A percentile compares a stretch with the other conserved stretches of the same genome.
phyloP scores from a whole-genome alignment of 805 yeast species.

The Maudiozyma pseudohumilis region DNA sequence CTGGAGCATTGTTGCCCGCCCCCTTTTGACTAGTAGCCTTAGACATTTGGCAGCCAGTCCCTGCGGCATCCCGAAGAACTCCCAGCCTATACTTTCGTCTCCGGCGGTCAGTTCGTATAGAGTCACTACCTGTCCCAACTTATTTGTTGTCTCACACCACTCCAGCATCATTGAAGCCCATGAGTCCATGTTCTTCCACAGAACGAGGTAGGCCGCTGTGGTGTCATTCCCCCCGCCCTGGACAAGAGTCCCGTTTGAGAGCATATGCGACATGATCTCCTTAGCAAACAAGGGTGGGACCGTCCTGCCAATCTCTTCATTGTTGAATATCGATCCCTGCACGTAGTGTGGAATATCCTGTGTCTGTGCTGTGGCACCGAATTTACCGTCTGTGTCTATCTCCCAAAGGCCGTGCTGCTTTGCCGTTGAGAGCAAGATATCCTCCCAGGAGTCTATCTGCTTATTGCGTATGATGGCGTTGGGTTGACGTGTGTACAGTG shows the following conservation, averaged over 20 bases:
- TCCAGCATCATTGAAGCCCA: conserved; percentile 57
- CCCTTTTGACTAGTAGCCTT: conserved; percentile 50
- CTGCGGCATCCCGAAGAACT: conserved; percentile 54
- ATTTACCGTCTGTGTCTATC: conserved; percentile 30
- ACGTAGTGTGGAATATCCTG: neutral
- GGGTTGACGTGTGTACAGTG: conserved; percentile 83
- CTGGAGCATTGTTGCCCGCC: conserved; percentile 64
- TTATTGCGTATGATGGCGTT: conserved; percentile 67
- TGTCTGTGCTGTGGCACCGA: no score
- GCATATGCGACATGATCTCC: conserved; percentile 50
- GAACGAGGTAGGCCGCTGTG: conserved; percentile 35
- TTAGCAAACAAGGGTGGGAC: conserved; percentile 45
- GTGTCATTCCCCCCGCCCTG: neutral
- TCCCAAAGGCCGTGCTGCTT: conserved; percentile 46
- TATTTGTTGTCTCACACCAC: conserved; percentile 74
- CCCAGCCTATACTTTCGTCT: conserved; percentile 46
- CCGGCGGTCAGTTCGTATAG: conserved; percentile 68
- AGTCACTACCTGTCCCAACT: conserved; percentile 65
- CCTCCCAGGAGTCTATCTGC: conserved; percentile 72
- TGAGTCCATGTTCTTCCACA: conserved; percentile 60
- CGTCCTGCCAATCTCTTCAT: conserved; percentile 40
- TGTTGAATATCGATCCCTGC: conserved; percentile 32
- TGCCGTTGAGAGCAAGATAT: conserved; percentile 54
- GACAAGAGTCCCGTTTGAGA: conserved; percentile 33
- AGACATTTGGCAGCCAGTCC: conserved; percentile 44